Conservation (phyloP, 768 basidiomycete genomes). For the Galerina marginata region DNA sequence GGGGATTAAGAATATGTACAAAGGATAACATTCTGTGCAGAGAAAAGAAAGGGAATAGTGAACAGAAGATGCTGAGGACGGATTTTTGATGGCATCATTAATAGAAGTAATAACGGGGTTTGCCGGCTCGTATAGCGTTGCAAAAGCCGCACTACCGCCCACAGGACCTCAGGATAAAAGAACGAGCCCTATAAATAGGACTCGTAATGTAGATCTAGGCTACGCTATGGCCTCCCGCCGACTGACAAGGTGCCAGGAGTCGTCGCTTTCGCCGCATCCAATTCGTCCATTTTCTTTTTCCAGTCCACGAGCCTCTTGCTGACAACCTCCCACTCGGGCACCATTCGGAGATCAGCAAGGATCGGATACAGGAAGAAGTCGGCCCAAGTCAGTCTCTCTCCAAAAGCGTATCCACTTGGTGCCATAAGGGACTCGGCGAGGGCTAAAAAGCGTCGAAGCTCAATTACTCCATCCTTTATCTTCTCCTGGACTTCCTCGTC, state of each 20-base stretch:
- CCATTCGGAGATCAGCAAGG: slow-evolving; percentile 33
- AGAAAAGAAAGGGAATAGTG: too few relatives aligned
- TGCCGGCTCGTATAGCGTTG: too few relatives aligned
- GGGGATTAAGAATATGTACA: too few relatives aligned
- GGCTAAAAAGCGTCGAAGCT: slow-evolving; percentile 27
- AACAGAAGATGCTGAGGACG: too few relatives aligned
- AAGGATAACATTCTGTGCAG: too few relatives aligned
- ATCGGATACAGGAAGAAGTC: slow-evolving; percentile 40
- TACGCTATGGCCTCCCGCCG: slow-evolving; percentile 26
- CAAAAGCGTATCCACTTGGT: slow-evolving; percentile 31
- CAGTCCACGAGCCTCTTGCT: slow-evolving; percentile 24
- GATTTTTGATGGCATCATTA: too few relatives aligned
- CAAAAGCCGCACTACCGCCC: too few relatives aligned
- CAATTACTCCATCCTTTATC: slow-evolving; percentile 25
- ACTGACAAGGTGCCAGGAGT: slow-evolving; percentile 31
- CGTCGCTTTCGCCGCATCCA: slow-evolving; percentile 32
- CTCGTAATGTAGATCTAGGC: too few relatives aligned
- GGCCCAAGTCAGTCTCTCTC: slow-evolving; percentile 34
- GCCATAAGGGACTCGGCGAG: slow-evolving; percentile 33
- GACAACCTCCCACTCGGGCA: slow-evolving; percentile 35
- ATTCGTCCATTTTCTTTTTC: slow-evolving; percentile 32
- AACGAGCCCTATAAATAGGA: too few relatives aligned
- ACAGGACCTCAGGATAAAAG: too few relatives aligned
- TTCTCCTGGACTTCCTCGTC: slow-evolving; percentile 25
- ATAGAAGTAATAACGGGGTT: too few relatives aligned